Conservation (phyloP, 306 rosid genomes). For the Arachis hypogaea region DNA sequence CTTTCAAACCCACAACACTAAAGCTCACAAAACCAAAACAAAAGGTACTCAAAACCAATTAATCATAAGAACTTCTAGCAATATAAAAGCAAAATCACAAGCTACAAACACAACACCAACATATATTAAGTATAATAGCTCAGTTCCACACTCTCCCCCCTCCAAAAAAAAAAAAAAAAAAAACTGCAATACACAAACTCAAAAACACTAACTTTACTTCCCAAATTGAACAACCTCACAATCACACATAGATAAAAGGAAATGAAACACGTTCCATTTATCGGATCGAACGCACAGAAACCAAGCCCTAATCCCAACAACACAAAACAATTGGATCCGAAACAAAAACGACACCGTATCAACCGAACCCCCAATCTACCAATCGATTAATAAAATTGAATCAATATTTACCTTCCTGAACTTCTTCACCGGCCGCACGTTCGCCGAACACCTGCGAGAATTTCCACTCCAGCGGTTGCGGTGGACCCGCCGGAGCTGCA, state of each 20-base stretch:
- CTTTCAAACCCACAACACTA: slow-evolving; percentile 34
- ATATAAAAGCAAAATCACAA: slow-evolving; percentile 35
- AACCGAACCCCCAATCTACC: too few species aligned
- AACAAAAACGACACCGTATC: slow-evolving; percentile 6
- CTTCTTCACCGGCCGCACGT: slow-evolving; percentile 97
- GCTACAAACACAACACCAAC: slow-evolving; percentile 35
- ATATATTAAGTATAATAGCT: slow-evolving; percentile 42
- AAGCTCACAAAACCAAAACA: slow-evolving; percentile 17
- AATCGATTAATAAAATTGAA: too few species aligned
- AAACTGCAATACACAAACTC: slow-evolving; percentile 43
- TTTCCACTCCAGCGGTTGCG: slow-evolving; percentile 91
- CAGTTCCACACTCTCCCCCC: slow-evolving; percentile 43
- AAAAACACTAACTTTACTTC: slow-evolving; percentile 31
- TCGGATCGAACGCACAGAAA: slow-evolving; percentile 57
- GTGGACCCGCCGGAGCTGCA: slow-evolving; percentile 76
- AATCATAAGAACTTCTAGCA: slow-evolving; percentile 34
- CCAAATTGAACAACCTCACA: slow-evolving; percentile 43
- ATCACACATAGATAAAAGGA: slow-evolving; percentile 21
- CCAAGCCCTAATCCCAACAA: slow-evolving; percentile 62
- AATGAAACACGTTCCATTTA: slow-evolving; percentile 50
- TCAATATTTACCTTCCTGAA: slow-evolving; percentile 83
- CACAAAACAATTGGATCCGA: slow-evolving; percentile 71
- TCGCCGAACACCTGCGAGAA: slow-evolving; percentile 99
- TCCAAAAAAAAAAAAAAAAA: slow-evolving; percentile 24
- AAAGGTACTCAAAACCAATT: slow-evolving; percentile 29